Evolutionary conservation across 129 eudicot species (phyloP), one percentile per base, ranked within the genome.

Genomic region (Chrysanthemum makinoi): DNA sequence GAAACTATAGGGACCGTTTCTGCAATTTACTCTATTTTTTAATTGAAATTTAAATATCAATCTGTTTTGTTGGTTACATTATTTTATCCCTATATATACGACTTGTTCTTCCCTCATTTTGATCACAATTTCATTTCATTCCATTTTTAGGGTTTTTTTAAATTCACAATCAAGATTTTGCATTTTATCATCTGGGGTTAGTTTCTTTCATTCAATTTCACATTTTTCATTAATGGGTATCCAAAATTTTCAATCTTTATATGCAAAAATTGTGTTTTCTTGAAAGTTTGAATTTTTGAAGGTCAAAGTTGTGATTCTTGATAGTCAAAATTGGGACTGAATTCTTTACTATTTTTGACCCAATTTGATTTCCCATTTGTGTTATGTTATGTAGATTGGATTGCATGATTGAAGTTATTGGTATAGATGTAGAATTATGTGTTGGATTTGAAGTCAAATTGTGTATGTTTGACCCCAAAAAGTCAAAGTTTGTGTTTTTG

Each of bases 131-230:
- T 11, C 17, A 39, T 33, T 77, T 49, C 39, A 54, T 10, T 77
- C 44, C 72, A 44, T 39, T 75, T 62, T 68, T 19, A 46, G 47
- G 75, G 47, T 66, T 70, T 70, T 70, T 22, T 54, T 54, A 1
- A 64, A 52, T 24, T 75, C 20, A 19, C 66, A 22, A 57, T 49
- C 22, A 28, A 50, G 66, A 53, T 52, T 63, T 63, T 55, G 57
- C 58, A 62, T 77, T 16, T n/a, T 77, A 22, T 77, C 75, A 62
- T 77, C 72, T 44, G 24, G 33, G 81, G 81, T 77, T 77, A 77
- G 81, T 77, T 63, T 77, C 44, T 63, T 28, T 46, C 19, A 53
- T 70, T 5, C 52, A 22, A 17, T 69, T 70, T 26, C 5, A 3
- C 63, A 9, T 16, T 64, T 49, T n/a, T 49, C 50, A 28, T 10